phyloP scores from a whole-genome alignment of 805 yeast species.

The Pichia gijzeniarum region DNA sequence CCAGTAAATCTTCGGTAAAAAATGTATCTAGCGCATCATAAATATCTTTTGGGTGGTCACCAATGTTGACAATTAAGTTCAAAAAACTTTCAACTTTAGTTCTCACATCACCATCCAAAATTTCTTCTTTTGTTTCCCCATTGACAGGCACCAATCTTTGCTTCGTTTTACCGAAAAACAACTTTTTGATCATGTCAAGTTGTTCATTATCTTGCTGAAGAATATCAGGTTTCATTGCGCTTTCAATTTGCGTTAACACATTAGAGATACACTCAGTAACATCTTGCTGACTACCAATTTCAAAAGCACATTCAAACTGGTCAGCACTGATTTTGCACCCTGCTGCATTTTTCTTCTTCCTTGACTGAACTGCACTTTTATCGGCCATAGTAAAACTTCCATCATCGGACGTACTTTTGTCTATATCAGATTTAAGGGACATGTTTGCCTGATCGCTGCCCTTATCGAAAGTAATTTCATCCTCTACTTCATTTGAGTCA shows the following conservation, averaged over 20 bases:
- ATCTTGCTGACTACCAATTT: conserved; percentile 90
- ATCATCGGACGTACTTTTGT: conserved; percentile 6
- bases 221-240: conserved; percentile 65
- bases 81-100: conserved; percentile 67
- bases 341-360: conserved; percentile 21
- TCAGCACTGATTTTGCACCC: conserved; percentile 42
- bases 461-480: not conserved
- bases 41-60: conserved; percentile 81
- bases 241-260: conserved; percentile 84
- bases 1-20: conserved; percentile 67
- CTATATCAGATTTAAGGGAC: not conserved
- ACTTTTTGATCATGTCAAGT: conserved; percentile 65
- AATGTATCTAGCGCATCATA: conserved; percentile 87
- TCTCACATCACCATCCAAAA: conserved; percentile 31
- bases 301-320: conserved; percentile 68
- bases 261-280: conserved; percentile 96
- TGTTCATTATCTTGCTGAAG: conserved; percentile 77
- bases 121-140: conserved; percentile 24
- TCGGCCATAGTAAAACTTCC: conserved; percentile 1
- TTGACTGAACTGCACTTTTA: not conserved
- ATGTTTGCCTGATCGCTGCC: not conserved
- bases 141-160: conserved; percentile 61
- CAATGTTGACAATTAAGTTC: conserved; percentile 76
- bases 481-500: not conserved
- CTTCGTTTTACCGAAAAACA: conserved; percentile 81